Percentiles rank a stretch among this genome's conserved stretches.
These are phyloP conservation scores for Capsicum baccatum DNA, from an alignment of 257 asterid genomes.

Conservation along the genomic window DNA sequence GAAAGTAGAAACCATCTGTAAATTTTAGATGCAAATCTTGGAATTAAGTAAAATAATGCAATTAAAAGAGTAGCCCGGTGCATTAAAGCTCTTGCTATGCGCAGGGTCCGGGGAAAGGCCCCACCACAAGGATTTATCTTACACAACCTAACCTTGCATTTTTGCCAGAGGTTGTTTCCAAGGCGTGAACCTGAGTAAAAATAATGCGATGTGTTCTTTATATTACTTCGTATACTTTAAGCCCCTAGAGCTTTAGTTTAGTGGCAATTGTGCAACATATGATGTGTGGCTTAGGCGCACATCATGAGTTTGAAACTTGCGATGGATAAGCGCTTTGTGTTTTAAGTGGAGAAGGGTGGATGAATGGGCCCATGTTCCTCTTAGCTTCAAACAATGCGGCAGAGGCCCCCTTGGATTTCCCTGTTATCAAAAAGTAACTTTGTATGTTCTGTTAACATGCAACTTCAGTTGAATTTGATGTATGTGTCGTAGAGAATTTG, in stretches of 20 bases:
- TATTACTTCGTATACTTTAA: neutral
- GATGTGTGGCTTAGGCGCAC: neutral
- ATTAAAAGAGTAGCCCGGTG: too few relatives aligned
- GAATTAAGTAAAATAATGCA: neutral
- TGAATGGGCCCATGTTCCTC: neutral
- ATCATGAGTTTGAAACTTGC: neutral
- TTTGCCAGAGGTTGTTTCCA: too few relatives aligned
- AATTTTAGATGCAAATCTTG: slow-evolving; percentile 7
- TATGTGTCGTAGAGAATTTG: neutral
- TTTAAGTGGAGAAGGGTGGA: neutral
- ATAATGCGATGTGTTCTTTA: neutral
- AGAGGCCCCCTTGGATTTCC: neutral
- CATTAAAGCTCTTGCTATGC: too few relatives aligned
- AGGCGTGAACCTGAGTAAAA: neutral
- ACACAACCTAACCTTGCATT: too few relatives aligned
- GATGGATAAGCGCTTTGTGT: neutral
- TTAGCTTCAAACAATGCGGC: neutral
- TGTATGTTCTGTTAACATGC: neutral
- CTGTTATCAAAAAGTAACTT: neutral
- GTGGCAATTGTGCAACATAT: neutral
- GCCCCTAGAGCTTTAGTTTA: neutral
- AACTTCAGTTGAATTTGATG: slow-evolving; percentile 20
- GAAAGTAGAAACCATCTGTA: neutral
- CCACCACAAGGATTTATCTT: too few relatives aligned
- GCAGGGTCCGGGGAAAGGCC: too few relatives aligned